Base-by-base conservation (phyloP, 495 filamentous ascomycete species). In the Penicillium canescens region DNA sequence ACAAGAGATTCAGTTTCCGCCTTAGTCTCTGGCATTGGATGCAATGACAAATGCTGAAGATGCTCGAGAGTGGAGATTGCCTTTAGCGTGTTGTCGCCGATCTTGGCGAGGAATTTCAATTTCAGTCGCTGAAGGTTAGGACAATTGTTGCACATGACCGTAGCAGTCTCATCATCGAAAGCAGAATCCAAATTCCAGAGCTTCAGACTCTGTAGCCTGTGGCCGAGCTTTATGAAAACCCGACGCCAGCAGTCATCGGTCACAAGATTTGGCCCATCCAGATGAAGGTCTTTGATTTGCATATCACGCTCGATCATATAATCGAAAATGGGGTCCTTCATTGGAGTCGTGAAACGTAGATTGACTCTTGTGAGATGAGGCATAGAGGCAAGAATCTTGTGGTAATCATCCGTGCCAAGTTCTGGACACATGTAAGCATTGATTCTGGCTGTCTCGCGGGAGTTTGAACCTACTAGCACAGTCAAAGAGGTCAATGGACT, bases 211-310 rank as follows among this genome's bases (percentile, higher is more conserved):
- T 84, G 77, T 5, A 96, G 79, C 20, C 78, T 67, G 8, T 70
- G 46, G 8, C 90, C 91, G 42, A 85, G 78, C 23, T 74, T 67
- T 16, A 71, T 62, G 44, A 96, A 85, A 21, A 87, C 80, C 37
- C 79, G 72, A 42, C 73, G 74, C 91, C 91, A 96, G 50, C 78
- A 82, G 0, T 71, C 71, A 58, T 94, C 83, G 4, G 83, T 82
- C 8, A 96, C 73, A 4, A 96, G 79, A 55, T 96, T 96, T 2
- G 90, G 84, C 13, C 88, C 86, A 60, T 90, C 83, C 5, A 96
- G 66, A 69, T 90, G 70, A 74, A 84, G 51, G 62, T 82, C 54
- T 75, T 71, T 78, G 40, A 96, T 77, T 9, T 80, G 60, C 36
- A 85, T 73, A 37, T 86, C 70, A 20, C 88, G 85, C 48, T 85